Percentiles rank a stretch among this genome's conserved stretches.
Conservation (phyloP, 495 filamentous ascomycete species). For the Apiosordaria backusii region DNA sequence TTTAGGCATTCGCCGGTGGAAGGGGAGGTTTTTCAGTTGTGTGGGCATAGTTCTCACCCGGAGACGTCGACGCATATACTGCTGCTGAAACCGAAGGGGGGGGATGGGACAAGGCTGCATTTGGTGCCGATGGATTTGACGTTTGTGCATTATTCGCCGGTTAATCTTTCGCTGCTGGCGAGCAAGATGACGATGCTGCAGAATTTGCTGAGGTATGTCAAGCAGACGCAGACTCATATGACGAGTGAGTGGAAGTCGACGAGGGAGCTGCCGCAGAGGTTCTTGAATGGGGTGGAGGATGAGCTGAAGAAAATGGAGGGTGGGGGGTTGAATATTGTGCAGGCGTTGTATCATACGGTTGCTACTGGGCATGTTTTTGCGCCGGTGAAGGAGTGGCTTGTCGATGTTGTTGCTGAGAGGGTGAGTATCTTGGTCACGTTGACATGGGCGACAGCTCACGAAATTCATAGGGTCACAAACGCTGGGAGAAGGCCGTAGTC, state of each 20-base stretch:
- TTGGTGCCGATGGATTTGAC: slow-evolving; percentile 77
- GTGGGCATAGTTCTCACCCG: slow-evolving; percentile 67
- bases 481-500: slow-evolving; percentile 86
- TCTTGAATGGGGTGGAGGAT: slow-evolving; percentile 71
- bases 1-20: slow-evolving; percentile 40
- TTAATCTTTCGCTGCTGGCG: slow-evolving; percentile 75
- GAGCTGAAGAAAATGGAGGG: slow-evolving; percentile 45
- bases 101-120: slow-evolving; percentile 41
- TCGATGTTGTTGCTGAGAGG: slow-evolving; percentile 80
- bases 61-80: slow-evolving; percentile 73
- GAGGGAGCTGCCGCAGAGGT: slow-evolving; percentile 72
- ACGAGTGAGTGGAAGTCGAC: slow-evolving; percentile 74
- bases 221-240: slow-evolving; percentile 71
- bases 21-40: slow-evolving; percentile 17
- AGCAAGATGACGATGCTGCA: slow-evolving; percentile 84
- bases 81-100: slow-evolving; percentile 44
- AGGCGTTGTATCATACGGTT: slow-evolving; percentile 80
- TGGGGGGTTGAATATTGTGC: slow-evolving; percentile 53
- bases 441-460: background rate
- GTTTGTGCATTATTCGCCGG: slow-evolving; percentile 74
- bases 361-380: slow-evolving; percentile 78
- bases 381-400: slow-evolving; percentile 78
- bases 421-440: slow-evolving; percentile 44
- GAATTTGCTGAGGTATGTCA: slow-evolving; percentile 77
- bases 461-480: slow-evolving; percentile 73